A percentile compares a stretch with the other conserved stretches of the same genome.
Evolutionary conservation across 2,329 filamentous ascomycete species (phyloP).

Genomic region (Botryotinia convoluta): DNA sequence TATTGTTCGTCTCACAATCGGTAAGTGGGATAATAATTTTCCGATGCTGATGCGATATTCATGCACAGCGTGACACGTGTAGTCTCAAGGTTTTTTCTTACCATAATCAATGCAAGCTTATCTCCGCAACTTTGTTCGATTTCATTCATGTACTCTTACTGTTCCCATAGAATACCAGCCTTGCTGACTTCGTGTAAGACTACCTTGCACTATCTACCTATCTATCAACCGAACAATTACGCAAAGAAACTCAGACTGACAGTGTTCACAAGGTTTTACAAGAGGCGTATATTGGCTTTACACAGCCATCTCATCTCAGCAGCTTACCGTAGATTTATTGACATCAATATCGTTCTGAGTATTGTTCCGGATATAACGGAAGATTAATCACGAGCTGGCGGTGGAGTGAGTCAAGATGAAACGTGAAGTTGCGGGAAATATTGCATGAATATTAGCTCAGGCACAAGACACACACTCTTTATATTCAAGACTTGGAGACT

Average conservation of each 20-base stretch:
- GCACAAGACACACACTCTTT: not conserved
- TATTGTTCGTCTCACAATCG: not conserved
- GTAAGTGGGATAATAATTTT: not conserved
- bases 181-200: not conserved
- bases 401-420: conserved; percentile 1
- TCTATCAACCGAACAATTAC: not conserved
- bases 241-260: not conserved
- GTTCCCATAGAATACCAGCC: not conserved
- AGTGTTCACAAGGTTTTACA: not conserved
- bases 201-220: not conserved
- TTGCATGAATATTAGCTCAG: not conserved
- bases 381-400: not conserved
- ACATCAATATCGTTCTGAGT: not conserved
- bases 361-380: not conserved
- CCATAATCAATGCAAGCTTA: not conserved
- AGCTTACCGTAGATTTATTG: not conserved
- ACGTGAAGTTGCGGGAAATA: not conserved
- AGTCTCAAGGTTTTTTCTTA: not conserved
- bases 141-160: not conserved
- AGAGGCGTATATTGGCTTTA: not conserved
- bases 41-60: not conserved
- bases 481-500: not conserved
- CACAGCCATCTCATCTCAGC: not conserved
- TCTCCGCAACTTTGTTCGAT: not conserved
- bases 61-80: not conserved